phyloP scores from a whole-genome alignment of 164 flowering plant genomes.

The Berberis thunbergii region DNA sequence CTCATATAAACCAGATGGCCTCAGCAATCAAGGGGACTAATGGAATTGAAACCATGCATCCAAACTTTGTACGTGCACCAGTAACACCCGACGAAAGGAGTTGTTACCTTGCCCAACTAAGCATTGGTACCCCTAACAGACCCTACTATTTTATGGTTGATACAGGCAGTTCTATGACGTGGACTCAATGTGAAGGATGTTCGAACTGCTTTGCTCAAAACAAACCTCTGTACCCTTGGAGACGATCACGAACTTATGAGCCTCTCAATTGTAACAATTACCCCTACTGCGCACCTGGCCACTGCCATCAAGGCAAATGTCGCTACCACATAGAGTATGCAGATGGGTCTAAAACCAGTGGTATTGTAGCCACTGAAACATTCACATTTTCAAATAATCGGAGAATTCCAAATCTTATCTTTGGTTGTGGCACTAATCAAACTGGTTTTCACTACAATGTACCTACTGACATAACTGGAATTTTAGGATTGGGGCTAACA shows the following conservation, averaged over 20 bases:
- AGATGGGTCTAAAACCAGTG: not conserved
- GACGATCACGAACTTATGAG: not conserved
- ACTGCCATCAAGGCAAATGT: not conserved
- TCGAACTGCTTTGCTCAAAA: not conserved
- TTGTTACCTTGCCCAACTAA: not conserved
- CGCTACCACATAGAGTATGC: not conserved
- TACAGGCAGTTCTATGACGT: not conserved
- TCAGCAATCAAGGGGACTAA: not conserved
- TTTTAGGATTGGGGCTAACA: not conserved
- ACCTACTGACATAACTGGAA: not conserved
- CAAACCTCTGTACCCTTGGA: not conserved
- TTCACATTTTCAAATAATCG: not conserved
- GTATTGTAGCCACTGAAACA: not conserved
- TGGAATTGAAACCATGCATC: not conserved
- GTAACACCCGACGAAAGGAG: not conserved
- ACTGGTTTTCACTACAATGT: not conserved
- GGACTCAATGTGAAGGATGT: not conserved
- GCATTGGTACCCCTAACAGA: not conserved
- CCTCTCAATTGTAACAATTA: not conserved
- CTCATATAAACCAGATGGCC: not conserved
- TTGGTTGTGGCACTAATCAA: not conserved
- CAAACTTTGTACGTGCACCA: not conserved
- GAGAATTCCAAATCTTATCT: not conserved
- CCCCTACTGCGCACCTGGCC: not conserved
- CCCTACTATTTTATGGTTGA: not conserved